These are phyloP conservation scores for Sungouiozyma ichnusensis DNA, from an alignment of 805 yeast genomes.

Conservation along the genomic window DNA sequence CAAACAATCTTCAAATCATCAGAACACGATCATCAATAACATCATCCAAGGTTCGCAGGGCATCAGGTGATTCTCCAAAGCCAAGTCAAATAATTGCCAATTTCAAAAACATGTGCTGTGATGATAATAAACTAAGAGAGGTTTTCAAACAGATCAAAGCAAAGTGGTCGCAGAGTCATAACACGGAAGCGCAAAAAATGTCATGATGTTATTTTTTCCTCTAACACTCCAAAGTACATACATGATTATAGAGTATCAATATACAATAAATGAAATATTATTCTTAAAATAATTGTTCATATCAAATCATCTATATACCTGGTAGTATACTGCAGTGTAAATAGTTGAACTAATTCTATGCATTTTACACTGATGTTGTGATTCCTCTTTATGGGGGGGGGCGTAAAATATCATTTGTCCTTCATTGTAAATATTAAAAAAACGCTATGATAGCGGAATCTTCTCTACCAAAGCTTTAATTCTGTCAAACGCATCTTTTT, in stretches of 20 bases:
- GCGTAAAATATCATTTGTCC: no score
- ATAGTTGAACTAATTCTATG: no score
- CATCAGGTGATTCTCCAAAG: constrained; percentile 37
- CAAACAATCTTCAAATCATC: constrained; percentile 75
- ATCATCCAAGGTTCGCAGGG: constrained; percentile 24
- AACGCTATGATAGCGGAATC: constrained; percentile 3
- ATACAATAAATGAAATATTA: background rate
- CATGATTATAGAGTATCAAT: background rate
- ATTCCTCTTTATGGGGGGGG: no score
- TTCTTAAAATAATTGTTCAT: background rate
- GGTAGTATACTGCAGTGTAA: no score
- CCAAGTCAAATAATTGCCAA: constrained; percentile 66
- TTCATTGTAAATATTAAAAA: no score
- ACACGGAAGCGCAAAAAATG: constrained; percentile 14
- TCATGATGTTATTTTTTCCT: background rate
- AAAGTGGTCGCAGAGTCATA: constrained; percentile 33
- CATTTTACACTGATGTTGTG: no score
- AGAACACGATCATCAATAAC: constrained; percentile 46
- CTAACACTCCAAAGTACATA: no score
- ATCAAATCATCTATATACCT: no score
- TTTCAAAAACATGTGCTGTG: constrained; percentile 53
- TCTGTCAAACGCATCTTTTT: constrained; percentile 27
- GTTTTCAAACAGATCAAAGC: constrained; percentile 52
- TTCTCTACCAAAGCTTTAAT: constrained; percentile 20
- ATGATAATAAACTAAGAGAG: constrained; percentile 36